A percentile compares a stretch with the other conserved stretches of the same genome.
These are phyloP conservation scores for Kodamaea nitidulidarum DNA, from an alignment of 805 yeast genomes.

Conservation along the genomic window DNA sequence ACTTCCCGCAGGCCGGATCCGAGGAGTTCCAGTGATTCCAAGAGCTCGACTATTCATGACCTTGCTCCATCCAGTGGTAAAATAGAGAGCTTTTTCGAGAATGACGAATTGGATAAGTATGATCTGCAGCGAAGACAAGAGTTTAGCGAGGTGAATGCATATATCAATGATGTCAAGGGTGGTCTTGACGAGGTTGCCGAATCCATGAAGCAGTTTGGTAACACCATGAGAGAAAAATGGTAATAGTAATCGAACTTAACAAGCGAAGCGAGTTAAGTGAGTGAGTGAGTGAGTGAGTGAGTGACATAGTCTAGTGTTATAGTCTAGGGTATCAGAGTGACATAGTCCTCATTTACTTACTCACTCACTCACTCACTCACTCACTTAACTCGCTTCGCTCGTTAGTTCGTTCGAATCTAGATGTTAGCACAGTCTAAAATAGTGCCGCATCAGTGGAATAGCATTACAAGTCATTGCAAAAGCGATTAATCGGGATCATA, in stretches of 20 bases:
- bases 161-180: slow-evolving; percentile 46
- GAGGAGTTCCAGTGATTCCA: slow-evolving; percentile 19
- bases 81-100: slow-evolving; percentile 24
- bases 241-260: no score
- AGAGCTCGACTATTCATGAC: neutral
- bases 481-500: no score
- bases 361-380: no score
- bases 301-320: no score
- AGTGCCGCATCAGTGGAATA: no score
- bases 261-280: neutral
- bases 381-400: no score
- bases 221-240: slow-evolving; percentile 43
- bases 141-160: slow-evolving; percentile 48
- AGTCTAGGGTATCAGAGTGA: no score
- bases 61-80: slow-evolving; percentile 8
- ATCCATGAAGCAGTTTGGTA: slow-evolving; percentile 46
- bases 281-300: no score
- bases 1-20: slow-evolving; percentile 26
- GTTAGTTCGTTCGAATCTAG: no score
- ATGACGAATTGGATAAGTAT: slow-evolving; percentile 13
- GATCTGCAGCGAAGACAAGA: slow-evolving; percentile 44
- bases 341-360: no score
- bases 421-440: no score
- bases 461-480: no score
- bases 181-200: slow-evolving; percentile 52